A percentile compares a stretch with the other conserved stretches of the same genome.
Conservation (phyloP, 257 asterid genomes). For the Solanum arcanum region DNA sequence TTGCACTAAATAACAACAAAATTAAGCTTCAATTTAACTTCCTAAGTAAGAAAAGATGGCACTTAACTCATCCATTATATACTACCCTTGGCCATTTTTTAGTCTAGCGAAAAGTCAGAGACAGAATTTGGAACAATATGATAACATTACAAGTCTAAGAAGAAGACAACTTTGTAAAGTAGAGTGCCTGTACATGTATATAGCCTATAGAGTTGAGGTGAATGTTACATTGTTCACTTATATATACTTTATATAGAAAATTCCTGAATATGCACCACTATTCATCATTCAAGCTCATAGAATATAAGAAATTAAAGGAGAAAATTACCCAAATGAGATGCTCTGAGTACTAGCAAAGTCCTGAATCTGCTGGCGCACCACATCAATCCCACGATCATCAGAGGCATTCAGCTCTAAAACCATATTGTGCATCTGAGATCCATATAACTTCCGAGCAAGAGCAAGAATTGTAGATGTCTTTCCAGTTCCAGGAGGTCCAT, state of each 20-base stretch:
- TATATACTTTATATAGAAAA: background rate
- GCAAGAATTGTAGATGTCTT: slow-evolving; percentile 94
- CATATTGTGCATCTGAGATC: slow-evolving; percentile 77
- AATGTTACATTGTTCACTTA: background rate
- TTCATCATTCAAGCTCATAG: background rate
- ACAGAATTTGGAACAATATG: background rate
- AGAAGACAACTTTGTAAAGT: background rate
- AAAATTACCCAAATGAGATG: slow-evolving; percentile 73
- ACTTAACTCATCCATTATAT: background rate
- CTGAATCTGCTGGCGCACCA: slow-evolving; percentile 97
- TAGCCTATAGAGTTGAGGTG: background rate
- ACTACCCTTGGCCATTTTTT: background rate
- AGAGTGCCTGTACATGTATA: background rate
- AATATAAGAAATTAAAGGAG: background rate
- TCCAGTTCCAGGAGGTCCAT: slow-evolving; percentile 99
- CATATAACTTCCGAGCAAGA: slow-evolving; percentile 80
- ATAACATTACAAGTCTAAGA: background rate
- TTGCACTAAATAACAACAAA: slow-evolving; percentile 41
- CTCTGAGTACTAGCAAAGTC: slow-evolving; percentile 98
- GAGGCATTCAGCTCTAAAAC: slow-evolving; percentile 96
- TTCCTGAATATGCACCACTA: background rate
- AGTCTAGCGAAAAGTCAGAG: background rate
- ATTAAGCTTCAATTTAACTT: background rate
- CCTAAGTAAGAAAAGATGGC: background rate
- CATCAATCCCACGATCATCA: slow-evolving; percentile 94